phyloP scores from a whole-genome alignment of 202 grass and related monocot species.

The Bolboschoenoplectus hybrid region DNA sequence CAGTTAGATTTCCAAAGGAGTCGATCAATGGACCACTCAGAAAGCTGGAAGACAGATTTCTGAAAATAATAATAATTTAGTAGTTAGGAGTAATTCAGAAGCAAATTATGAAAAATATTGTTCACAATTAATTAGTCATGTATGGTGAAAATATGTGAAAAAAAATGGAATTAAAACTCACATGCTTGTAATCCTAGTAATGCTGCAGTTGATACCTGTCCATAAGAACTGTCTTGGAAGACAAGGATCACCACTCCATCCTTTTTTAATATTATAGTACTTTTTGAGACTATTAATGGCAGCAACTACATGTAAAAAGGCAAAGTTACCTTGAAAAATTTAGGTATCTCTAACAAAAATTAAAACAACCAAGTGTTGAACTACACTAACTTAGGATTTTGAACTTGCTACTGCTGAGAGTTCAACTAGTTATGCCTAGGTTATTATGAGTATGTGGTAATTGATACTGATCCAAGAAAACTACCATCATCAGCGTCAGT shows the following conservation, averaged over 20 bases:
- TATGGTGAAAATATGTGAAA: not conserved
- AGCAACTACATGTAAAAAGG: slow-evolving; percentile 6
- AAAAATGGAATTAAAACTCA: not conserved
- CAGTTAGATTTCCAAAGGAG: slow-evolving; percentile 46
- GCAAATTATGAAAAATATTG: not conserved
- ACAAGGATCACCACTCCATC: slow-evolving; percentile 44
- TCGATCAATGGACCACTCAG: not conserved
- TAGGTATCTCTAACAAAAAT: no score
- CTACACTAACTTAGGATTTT: no score
- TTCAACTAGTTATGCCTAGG: not conserved
- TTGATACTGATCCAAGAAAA: no score
- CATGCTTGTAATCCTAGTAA: slow-evolving; percentile 8
- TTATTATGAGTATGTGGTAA: not conserved
- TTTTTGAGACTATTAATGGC: slow-evolving; percentile 36
- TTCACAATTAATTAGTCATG: not conserved
- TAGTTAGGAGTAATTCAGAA: not conserved
- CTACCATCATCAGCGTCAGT: not conserved
- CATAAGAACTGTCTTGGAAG: slow-evolving; percentile 33
- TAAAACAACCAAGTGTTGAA: no score
- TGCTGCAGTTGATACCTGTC: slow-evolving; percentile 13
- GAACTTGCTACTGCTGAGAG: no score
- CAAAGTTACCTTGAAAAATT: no score
- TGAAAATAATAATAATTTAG: not conserved
- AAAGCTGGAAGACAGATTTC: slow-evolving; percentile 7
- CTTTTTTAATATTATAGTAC: slow-evolving; percentile 31